phyloP scores from a whole-genome alignment of 768 basidiomycete genomes.

The Saitozyma sp. region DNA sequence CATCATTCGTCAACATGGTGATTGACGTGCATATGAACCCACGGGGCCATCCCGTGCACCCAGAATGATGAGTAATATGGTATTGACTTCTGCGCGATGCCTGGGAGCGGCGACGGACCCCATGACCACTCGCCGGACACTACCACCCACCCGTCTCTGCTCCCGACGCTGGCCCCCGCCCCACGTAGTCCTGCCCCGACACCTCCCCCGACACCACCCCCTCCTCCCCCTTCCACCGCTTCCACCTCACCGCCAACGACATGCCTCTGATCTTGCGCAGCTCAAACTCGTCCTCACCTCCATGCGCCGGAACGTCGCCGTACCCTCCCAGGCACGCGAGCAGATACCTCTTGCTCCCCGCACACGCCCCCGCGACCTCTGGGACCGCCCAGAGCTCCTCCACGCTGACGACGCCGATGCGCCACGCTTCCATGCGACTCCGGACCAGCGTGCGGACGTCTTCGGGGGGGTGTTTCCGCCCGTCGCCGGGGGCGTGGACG shows the following conservation, averaged over 20 bases:
- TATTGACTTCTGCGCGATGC: too few relatives aligned
- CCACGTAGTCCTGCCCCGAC: too few relatives aligned
- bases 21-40: too few relatives aligned
- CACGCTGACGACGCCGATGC: constrained; percentile 34
- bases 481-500: constrained; percentile 13
- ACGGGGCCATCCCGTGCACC: too few relatives aligned
- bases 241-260: constrained; percentile 35
- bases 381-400: constrained; percentile 42
- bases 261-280: constrained; percentile 28
- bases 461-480: constrained; percentile 8
- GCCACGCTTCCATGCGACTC: constrained; percentile 34
- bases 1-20: too few relatives aligned
- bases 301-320: constrained; percentile 38
- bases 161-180: too few relatives aligned
- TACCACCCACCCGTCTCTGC: too few relatives aligned
- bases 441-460: constrained; percentile 32
- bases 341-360: constrained; percentile 42
- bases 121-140: too few relatives aligned
- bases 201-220: not conserved
- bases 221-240: constrained; percentile 1
- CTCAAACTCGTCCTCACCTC: constrained; percentile 16
- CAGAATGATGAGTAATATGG: too few relatives aligned
- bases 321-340: constrained; percentile 44
- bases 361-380: constrained; percentile 32
- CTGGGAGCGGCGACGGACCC: too few relatives aligned